These are phyloP conservation scores for Lithohypha guttulata DNA, from an alignment of 2,329 filamentous ascomycete genomes.

Conservation along the genomic window DNA sequence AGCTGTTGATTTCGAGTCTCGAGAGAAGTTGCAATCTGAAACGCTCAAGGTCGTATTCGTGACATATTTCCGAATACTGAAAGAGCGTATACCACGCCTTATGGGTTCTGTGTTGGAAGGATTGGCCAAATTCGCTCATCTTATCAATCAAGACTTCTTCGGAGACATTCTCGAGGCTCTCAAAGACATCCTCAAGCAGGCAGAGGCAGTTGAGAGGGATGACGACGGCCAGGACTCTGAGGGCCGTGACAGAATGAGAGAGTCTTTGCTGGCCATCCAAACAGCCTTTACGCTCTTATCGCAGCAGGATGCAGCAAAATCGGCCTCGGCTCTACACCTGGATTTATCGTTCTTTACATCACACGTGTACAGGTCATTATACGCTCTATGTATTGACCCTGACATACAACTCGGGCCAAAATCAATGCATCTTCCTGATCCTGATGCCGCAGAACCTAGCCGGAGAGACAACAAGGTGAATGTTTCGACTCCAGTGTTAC, in stretches of 20 bases:
- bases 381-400: constrained; percentile 66
- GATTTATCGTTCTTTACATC: constrained; percentile 93
- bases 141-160: constrained; percentile 99
- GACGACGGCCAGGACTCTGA: constrained; percentile 28
- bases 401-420: constrained; percentile 76
- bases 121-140: constrained; percentile 80
- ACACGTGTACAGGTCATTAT: constrained; percentile 79
- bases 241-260: constrained; percentile 65
- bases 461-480: constrained; percentile 62
- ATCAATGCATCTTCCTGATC: constrained; percentile 60
- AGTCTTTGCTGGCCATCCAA: constrained; percentile 85
- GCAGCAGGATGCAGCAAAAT: constrained; percentile 83
- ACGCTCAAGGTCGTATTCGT: constrained; percentile 93
- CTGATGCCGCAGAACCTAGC: constrained; percentile 35
- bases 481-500: constrained; percentile 84
- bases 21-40: constrained; percentile 88
- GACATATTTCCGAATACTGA: constrained; percentile 88
- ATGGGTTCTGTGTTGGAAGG: constrained; percentile 98
- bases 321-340: constrained; percentile 68
- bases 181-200: constrained; percentile 78
- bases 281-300: constrained; percentile 94
- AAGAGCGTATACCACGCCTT: constrained; percentile 65
- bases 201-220: constrained; percentile 40
- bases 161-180: constrained; percentile 89
- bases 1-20: constrained; percentile 75